A percentile compares a stretch with the other conserved stretches of the same genome.
Conservation (phyloP, 306 rosid species). For the Prunus campanulata region DNA sequence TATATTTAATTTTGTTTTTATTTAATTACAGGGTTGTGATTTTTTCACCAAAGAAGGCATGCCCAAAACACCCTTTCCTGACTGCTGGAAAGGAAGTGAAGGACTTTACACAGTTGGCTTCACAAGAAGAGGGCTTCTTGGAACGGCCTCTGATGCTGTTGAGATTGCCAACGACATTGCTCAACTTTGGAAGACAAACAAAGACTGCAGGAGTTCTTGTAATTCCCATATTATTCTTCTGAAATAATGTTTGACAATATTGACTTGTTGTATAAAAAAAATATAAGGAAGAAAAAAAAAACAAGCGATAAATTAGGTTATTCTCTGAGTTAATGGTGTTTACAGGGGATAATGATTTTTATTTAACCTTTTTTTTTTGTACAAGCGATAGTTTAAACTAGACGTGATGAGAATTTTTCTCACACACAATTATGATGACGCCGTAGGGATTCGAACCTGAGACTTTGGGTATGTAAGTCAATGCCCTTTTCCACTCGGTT, state of each 20-base stretch:
- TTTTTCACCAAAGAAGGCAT: slow-evolving; percentile 74
- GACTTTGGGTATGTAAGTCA: too few species aligned
- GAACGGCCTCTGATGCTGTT: slow-evolving; percentile 69
- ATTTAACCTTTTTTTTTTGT: neutral
- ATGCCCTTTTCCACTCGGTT: too few species aligned
- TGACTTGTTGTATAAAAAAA: slow-evolving; percentile 14
- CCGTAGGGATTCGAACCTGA: too few species aligned
- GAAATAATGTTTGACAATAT: slow-evolving; percentile 23
- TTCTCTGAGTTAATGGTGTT: slow-evolving; percentile 14
- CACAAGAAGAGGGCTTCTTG: slow-evolving; percentile 75
- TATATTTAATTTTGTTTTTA: neutral
- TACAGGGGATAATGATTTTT: slow-evolving; percentile 12
- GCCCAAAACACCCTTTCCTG: slow-evolving; percentile 84
- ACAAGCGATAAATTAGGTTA: neutral
- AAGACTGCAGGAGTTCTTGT: slow-evolving; percentile 24
- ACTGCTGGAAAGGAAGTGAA: slow-evolving; percentile 80
- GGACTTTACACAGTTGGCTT: slow-evolving; percentile 91
- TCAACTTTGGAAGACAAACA: slow-evolving; percentile 45
- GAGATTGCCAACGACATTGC: slow-evolving; percentile 62
- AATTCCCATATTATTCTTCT: slow-evolving; percentile 50
- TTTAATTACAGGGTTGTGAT: slow-evolving; percentile 43
- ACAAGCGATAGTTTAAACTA: too few species aligned
- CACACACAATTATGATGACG: too few species aligned
- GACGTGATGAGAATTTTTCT: too few species aligned
- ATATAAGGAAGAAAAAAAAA: neutral